Evolutionary conservation across 768 basidiomycete genomes (phyloP).

Genomic region (Rhodosporidiobolus sp.): DNA sequence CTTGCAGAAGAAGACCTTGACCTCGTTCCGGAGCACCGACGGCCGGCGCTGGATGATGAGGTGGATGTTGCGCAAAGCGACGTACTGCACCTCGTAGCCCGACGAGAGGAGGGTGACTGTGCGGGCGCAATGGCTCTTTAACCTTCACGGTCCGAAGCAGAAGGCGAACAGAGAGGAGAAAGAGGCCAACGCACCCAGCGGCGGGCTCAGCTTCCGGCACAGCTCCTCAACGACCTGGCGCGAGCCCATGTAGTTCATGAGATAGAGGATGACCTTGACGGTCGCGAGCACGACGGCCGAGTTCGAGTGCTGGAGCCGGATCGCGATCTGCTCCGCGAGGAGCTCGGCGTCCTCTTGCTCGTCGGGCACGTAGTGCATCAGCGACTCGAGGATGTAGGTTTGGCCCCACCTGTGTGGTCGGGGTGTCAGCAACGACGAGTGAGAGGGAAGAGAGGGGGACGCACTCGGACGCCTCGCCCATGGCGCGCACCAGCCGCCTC

Average conservation of each 20-base stretch:
- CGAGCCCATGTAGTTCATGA: constrained; percentile 99
- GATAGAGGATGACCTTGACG: constrained; percentile 87
- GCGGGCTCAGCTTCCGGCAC: constrained; percentile 97
- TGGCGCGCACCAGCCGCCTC: constrained; percentile 81
- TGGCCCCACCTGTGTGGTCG: constrained; percentile 87
- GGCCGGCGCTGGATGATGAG: constrained; percentile 95
- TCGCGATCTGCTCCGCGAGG: constrained; percentile 90
- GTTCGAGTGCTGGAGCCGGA: constrained; percentile 95
- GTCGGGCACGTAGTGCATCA: constrained; percentile 91
- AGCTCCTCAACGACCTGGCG: constrained; percentile 78
- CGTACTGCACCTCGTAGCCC: constrained; percentile 97
- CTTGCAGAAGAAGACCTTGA: constrained; percentile 99
- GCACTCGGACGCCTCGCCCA: constrained; percentile 95
- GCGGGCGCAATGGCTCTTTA: constrained; percentile 1
- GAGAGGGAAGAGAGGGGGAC: constrained; percentile 48
- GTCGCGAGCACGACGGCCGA: constrained; percentile 98
- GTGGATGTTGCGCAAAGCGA: constrained; percentile 91
- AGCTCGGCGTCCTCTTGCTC: constrained; percentile 80
- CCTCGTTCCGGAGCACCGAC: constrained; percentile 87
- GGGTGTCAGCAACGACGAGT: neutral
- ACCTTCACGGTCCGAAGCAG: neutral
- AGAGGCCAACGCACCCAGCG: constrained; percentile 63
- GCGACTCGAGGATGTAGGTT: constrained; percentile 92
- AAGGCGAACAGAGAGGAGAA: neutral
- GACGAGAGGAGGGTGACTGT: constrained; percentile 91